Conservation (phyloP, 1,139 yeast genomes). For the Pichia sp. region DNA sequence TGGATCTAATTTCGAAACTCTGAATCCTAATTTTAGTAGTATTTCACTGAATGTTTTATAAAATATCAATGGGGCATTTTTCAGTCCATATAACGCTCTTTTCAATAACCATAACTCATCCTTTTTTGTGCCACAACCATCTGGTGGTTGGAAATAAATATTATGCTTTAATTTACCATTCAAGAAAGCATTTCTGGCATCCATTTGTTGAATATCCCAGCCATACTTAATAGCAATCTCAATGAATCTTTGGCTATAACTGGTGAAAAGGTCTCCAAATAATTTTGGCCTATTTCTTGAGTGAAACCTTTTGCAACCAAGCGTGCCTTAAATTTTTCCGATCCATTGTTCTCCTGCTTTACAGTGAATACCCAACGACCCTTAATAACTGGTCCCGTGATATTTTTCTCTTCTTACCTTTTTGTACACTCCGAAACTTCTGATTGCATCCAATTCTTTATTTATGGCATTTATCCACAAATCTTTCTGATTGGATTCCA, state of each 20-base stretch:
- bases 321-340: too few species aligned
- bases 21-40: background rate
- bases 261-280: slow-evolving; percentile 11
- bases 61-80: background rate
- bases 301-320: too few species aligned
- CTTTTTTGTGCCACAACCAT: background rate
- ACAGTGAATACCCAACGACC: too few species aligned
- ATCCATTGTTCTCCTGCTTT: too few species aligned
- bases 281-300: slow-evolving; percentile 8
- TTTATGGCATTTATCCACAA: too few species aligned
- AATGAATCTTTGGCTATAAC: slow-evolving; percentile 8
- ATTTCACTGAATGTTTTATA: background rate
- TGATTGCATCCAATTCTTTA: too few species aligned
- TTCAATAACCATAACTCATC: too few species aligned
- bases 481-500: too few species aligned
- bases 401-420: too few species aligned
- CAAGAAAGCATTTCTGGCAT: slow-evolving; percentile 13
- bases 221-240: slow-evolving; percentile 6
- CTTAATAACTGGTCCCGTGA: too few species aligned
- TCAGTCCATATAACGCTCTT: too few species aligned
- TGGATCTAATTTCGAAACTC: background rate
- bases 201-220: slow-evolving; percentile 10
- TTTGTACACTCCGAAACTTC: too few species aligned
- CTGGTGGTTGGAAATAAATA: background rate
- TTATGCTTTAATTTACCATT: slow-evolving; percentile 10